Conservation (phyloP, 2,329 filamentous ascomycete genomes). For the Colletotrichum noveboracense region DNA sequence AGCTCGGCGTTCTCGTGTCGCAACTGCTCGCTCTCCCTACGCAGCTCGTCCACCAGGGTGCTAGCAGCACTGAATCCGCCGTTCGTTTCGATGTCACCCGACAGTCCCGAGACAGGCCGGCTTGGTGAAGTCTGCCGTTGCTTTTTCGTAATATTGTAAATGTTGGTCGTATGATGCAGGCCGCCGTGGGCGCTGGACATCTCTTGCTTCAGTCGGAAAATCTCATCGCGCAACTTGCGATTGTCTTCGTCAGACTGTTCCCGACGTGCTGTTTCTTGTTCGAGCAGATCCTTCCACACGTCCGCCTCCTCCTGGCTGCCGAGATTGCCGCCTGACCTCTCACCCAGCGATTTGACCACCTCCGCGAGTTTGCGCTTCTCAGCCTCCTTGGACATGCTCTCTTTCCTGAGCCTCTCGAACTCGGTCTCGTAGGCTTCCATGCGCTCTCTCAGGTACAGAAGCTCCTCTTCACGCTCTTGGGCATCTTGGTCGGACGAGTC, state of each 20-base stretch:
- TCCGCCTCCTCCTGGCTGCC: conserved; percentile 71
- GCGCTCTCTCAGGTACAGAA: conserved; percentile 82
- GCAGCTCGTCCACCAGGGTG: conserved; percentile 78
- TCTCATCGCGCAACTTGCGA: conserved; percentile 80
- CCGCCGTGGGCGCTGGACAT: conserved; percentile 40
- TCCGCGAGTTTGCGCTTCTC: conserved; percentile 89
- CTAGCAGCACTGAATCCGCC: conserved; percentile 63
- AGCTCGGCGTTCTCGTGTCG: conserved; percentile 93
- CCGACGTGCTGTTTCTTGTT: conserved; percentile 86
- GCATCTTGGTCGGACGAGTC: conserved; percentile 63
- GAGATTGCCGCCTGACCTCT: conserved; percentile 53
- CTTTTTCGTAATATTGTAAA: conserved; percentile 68
- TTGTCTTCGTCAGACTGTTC: conserved; percentile 94
- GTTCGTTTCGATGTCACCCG: conserved; percentile 55
- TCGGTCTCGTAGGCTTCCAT: conserved; percentile 84
- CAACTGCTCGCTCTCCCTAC: conserved; percentile 73
- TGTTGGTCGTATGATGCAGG: conserved; percentile 67
- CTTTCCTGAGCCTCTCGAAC: conserved; percentile 81
- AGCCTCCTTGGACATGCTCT: conserved; percentile 78
- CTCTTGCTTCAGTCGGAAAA: conserved; percentile 74
- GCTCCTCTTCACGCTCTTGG: conserved; percentile 81
- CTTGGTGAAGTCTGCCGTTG: conserved; percentile 52
- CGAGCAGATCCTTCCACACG: conserved; percentile 93
- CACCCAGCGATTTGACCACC: conserved; percentile 65
- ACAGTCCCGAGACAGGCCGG: conserved; percentile 55